Percentiles rank a stretch among this genome's conserved stretches.
Conservation (phyloP, 2,329 filamentous ascomycete genomes). For the Xylaria sp. region DNA sequence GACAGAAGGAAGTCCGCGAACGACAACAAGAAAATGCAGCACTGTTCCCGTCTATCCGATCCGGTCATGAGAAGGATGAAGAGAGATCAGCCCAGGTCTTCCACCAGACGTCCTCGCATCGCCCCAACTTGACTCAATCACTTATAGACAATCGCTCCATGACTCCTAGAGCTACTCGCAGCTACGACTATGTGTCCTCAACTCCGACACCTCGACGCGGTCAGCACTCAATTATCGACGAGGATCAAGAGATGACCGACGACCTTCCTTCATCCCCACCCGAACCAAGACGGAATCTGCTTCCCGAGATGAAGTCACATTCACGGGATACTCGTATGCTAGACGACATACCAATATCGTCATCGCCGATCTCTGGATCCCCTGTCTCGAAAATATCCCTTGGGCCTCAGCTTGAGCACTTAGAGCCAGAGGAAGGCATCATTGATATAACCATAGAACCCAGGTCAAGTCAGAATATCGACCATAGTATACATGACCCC, state of each 20-base stretch:
- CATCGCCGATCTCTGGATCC: slow-evolving; percentile 53
- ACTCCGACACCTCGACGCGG: slow-evolving; percentile 71
- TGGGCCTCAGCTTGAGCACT: background rate
- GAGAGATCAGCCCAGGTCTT: slow-evolving; percentile 25
- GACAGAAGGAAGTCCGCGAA: slow-evolving; percentile 80
- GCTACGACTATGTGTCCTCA: slow-evolving; percentile 64
- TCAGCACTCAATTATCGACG: slow-evolving; percentile 59
- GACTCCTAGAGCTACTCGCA: slow-evolving; percentile 59
- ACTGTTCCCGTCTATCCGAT: slow-evolving; percentile 75
- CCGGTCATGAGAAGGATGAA: slow-evolving; percentile 55
- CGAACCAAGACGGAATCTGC: slow-evolving; percentile 63
- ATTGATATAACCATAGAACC: background rate
- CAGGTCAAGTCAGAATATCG: slow-evolving; percentile 4
- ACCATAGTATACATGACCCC: background rate
- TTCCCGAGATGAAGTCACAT: slow-evolving; percentile 63
- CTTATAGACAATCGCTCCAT: slow-evolving; percentile 47
- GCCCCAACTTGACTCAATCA: slow-evolving; percentile 18
- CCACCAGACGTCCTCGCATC: slow-evolving; percentile 10
- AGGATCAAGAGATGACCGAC: slow-evolving; percentile 61
- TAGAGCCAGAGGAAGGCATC: background rate
- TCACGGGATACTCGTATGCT: slow-evolving; percentile 56
- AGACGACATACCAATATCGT: slow-evolving; percentile 59
- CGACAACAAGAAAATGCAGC: slow-evolving; percentile 74
- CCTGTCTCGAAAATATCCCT: slow-evolving; percentile 49
- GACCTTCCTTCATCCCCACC: slow-evolving; percentile 68